These are phyloP conservation scores for Trametes cinnabarina DNA, from an alignment of 768 basidiomycete species.

Conservation along the genomic window DNA sequence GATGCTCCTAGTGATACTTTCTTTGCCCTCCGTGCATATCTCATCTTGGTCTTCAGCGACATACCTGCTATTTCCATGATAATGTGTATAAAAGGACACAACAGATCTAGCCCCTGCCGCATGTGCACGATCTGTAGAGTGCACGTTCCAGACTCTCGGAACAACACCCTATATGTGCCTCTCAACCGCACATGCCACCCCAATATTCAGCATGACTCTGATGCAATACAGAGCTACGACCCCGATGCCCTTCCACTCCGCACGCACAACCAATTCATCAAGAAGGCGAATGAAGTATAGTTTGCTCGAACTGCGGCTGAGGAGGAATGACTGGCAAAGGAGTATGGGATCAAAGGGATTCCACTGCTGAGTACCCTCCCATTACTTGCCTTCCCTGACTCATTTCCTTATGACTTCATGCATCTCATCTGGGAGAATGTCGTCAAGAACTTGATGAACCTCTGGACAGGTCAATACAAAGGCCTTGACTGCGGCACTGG, in stretches of 20 bases:
- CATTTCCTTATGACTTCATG: constrained; percentile 50
- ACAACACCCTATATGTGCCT: constrained; percentile 31
- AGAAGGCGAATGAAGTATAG: constrained; percentile 29
- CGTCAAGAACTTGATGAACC: constrained; percentile 37
- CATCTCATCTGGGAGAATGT: constrained; percentile 48
- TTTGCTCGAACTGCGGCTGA: constrained; percentile 1
- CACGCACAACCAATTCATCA: constrained; percentile 44
- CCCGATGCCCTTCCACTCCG: constrained; percentile 38
- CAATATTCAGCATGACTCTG: not conserved
- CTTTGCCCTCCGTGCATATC: constrained; percentile 33
- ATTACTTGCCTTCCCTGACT: constrained; percentile 37
- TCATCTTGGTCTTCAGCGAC: constrained; percentile 33
- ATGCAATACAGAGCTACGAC: constrained; percentile 28
- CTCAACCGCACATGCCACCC: constrained; percentile 26
- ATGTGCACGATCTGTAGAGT: constrained; percentile 37
- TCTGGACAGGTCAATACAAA: constrained; percentile 44
- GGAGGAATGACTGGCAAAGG: constrained; percentile 15
- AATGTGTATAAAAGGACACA: constrained; percentile 43
- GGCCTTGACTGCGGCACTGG: constrained; percentile 32
- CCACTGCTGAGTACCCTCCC: constrained; percentile 32
- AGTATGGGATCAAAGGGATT: constrained; percentile 24
- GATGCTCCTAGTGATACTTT: constrained; percentile 23
- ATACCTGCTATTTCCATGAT: constrained; percentile 32
- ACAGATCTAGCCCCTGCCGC: constrained; percentile 36
- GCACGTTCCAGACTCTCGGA: constrained; percentile 8